Evolutionary conservation across 2,329 filamentous ascomycete species (phyloP), one percentile per base, ranked within the genome.

Genomic region (Aspergillus niger): DNA sequence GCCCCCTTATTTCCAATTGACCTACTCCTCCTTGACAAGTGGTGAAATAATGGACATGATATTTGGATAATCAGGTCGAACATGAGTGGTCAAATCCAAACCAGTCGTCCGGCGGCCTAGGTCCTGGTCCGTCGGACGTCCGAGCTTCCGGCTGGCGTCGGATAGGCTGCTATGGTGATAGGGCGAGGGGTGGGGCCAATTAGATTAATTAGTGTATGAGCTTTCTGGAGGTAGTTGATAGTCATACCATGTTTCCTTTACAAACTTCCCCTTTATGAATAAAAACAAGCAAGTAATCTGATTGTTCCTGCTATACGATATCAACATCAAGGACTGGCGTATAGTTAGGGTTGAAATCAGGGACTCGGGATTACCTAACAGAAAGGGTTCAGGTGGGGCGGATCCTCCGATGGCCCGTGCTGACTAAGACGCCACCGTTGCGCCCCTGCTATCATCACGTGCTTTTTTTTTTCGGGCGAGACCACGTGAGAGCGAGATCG

Each of bases 401-500:
- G 41, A 44, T 22, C 41, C 41, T 36, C 41, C 10, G 47, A 20
- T 28, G 44, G 47, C n/a, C 47, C 47, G 47, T 50, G 47, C 26
- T 50, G 47, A 50, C 47, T 50, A 50, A 50, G 15, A 15, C n/a
- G 13, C 44, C 44, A 17, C 44, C 32, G 32, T 30, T 24, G 44
- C 15, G 26, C 44, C 44, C 13, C 2, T 15, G 44, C 57, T 59
- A 55, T 55, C 32, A 39, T 62, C 62, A 63, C 59, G 62, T 63
- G 62, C 20, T 44, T 24, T 44, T 43, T 43, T 24, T 17, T 49
- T 26, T 50, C 47, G 47, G 47, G 47, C 47, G 47, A 50, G 15
- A 6, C 5, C 63, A 65, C 65, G 62, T 62, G 65, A 64, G 47
- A 60, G 65, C 67, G 67, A 69, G 63, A 68, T 68, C 66, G 67